phyloP scores from a whole-genome alignment of 805 yeast genomes.

The Candida railenensis region DNA sequence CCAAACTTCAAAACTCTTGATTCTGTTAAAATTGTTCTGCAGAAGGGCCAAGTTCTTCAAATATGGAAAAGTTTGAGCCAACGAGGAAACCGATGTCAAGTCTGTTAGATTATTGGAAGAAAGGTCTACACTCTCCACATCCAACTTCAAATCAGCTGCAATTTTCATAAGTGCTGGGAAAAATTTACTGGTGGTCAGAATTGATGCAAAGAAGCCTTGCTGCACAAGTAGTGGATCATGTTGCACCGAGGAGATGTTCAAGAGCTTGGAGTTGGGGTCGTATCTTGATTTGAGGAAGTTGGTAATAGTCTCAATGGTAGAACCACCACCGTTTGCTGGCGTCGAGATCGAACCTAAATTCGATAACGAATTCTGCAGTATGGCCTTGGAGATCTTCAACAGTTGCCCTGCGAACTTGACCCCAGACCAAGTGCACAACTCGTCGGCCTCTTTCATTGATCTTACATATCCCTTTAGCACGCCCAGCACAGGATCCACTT shows the following conservation, averaged over 20 bases:
- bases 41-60: constrained; percentile 78
- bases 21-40: constrained; percentile 62
- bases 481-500: constrained; percentile 48
- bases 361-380: constrained; percentile 15
- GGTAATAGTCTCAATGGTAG: constrained; percentile 63
- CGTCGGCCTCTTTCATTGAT: constrained; percentile 54
- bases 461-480: constrained; percentile 60
- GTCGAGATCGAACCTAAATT: constrained; percentile 7
- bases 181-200: constrained; percentile 70
- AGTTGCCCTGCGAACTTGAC: constrained; percentile 75
- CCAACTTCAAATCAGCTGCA: constrained; percentile 54
- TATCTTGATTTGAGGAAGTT: constrained; percentile 66
- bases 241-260: constrained; percentile 66
- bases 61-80: constrained; percentile 73
- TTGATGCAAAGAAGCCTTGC: constrained; percentile 64
- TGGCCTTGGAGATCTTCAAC: constrained; percentile 49
- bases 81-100: constrained; percentile 53
- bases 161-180: constrained; percentile 87
- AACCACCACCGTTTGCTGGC: constrained; percentile 13
- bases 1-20: constrained; percentile 70
- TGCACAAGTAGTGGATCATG: constrained; percentile 59
- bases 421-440: constrained; percentile 65
- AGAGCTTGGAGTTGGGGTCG: constrained; percentile 58
- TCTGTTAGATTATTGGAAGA: constrained; percentile 62
- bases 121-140: constrained; percentile 70